These are phyloP conservation scores for Leptoxyphium fumago DNA, from an alignment of 2,329 filamentous ascomycete genomes.

Conservation along the genomic window DNA sequence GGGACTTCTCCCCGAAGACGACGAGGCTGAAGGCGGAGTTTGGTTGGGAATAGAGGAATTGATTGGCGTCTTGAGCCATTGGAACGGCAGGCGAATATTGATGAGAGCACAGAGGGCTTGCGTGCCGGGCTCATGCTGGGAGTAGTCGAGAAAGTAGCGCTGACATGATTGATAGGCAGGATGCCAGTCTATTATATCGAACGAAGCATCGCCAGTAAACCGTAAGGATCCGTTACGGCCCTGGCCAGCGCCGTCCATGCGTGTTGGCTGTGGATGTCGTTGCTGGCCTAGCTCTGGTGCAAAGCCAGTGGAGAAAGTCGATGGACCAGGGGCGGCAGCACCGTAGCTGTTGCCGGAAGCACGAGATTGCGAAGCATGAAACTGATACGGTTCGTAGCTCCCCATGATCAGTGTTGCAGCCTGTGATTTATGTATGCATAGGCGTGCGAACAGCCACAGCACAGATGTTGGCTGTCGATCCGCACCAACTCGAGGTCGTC, in stretches of 20 bases:
- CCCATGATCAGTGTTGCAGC: neutral
- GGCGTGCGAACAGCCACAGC: too few species aligned
- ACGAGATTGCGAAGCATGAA: neutral
- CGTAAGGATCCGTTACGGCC: neutral
- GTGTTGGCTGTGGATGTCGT: neutral
- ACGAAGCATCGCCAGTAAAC: constrained; percentile 31
- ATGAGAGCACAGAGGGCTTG: constrained; percentile 81
- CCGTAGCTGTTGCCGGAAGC: neutral
- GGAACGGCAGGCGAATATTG: constrained; percentile 83
- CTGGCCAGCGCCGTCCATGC: neutral
- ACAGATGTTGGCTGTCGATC: too few species aligned
- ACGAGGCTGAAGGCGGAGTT: constrained; percentile 1
- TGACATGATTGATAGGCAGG: constrained; percentile 81
- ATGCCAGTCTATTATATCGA: constrained; percentile 88
- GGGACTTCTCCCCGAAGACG: constrained; percentile 2
- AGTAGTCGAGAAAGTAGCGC: constrained; percentile 80
- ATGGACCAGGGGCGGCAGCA: neutral
- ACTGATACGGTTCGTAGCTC: neutral
- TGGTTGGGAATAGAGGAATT: constrained; percentile 19
- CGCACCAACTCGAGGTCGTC: too few species aligned
- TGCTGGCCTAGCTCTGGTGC: neutral
- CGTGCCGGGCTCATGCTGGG: constrained; percentile 67
- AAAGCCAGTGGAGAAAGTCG: neutral
- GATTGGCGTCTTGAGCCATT: constrained; percentile 44
- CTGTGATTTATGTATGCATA: too few species aligned